Evolutionary conservation across 2,329 filamentous ascomycete species (phyloP).

Genomic region (Chaetomiaceae sp.): DNA sequence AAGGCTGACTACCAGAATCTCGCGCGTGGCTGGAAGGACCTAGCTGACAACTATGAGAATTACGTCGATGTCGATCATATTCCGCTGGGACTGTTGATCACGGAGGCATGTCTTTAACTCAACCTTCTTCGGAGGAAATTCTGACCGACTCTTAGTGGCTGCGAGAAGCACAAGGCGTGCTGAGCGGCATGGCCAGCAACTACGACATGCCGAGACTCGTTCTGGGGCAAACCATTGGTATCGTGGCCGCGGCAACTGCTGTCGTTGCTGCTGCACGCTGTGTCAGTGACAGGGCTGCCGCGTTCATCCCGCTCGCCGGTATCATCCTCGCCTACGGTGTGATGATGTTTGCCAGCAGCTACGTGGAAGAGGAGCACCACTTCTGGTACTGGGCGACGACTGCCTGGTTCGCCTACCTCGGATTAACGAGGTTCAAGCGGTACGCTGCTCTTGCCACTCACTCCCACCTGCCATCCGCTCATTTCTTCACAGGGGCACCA

Average conservation of each 20-base stretch:
- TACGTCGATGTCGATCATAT: constrained; percentile 25
- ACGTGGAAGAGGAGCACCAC: constrained; percentile 96
- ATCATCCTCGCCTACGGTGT: constrained; percentile 60
- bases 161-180: constrained; percentile 63
- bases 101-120: constrained; percentile 30
- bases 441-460: constrained; percentile 19
- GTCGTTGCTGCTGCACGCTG: constrained; percentile 32
- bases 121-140: background rate
- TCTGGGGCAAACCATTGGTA: constrained; percentile 37
- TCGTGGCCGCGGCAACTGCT: constrained; percentile 35
- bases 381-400: constrained; percentile 94
- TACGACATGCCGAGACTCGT: constrained; percentile 67
- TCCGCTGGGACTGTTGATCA: constrained; percentile 39
- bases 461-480: background rate
- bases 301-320: constrained; percentile 39
- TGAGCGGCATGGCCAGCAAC: constrained; percentile 88
- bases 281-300: constrained; percentile 22
- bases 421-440: constrained; percentile 41
- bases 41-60: constrained; percentile 19
- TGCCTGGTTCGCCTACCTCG: constrained; percentile 57
- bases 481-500: constrained; percentile 21
- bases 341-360: constrained; percentile 98
- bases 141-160: constrained; percentile 50
- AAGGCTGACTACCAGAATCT: constrained; percentile 49
- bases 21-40: constrained; percentile 60